Conservation (phyloP, 148 eudicot genomes). For the Arbutus unedo region DNA sequence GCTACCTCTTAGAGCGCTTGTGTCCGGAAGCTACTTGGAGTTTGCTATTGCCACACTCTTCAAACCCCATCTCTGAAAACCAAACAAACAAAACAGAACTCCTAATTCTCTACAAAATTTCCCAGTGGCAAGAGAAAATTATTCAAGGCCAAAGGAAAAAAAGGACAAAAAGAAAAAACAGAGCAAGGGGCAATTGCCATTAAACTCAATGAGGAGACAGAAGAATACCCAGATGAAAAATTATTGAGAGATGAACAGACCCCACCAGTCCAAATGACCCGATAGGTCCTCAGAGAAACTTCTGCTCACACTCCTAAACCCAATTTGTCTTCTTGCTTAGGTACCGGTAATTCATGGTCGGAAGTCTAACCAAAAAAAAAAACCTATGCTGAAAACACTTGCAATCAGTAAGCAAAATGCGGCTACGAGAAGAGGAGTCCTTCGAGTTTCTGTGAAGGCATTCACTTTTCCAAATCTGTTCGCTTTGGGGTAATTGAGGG, state of each 20-base stretch:
- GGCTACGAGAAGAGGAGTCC: constrained; percentile 29
- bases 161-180: neutral
- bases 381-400: neutral
- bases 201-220: constrained; percentile 19
- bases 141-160: neutral
- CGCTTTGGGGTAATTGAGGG: constrained; percentile 41
- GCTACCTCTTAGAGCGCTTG: constrained; percentile 58
- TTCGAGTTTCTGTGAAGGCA: constrained; percentile 35
- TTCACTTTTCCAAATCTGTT: constrained; percentile 28
- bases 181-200: constrained; percentile 16
- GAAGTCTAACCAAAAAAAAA: constrained; percentile 12
- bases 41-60: constrained; percentile 39
- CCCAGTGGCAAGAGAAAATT: neutral
- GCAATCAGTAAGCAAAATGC: constrained; percentile 18
- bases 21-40: constrained; percentile 37
- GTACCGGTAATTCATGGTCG: neutral
- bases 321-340: constrained; percentile 33
- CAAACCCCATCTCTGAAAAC: constrained; percentile 54
- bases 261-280: constrained; percentile 25
- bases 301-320: constrained; percentile 27
- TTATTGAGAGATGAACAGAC: constrained; percentile 17
- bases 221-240: constrained; percentile 21
- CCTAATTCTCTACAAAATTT: neutral
- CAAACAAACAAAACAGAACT: constrained; percentile 7
- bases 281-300: constrained; percentile 21